Evolutionary conservation across 192 early-diverging fungal species (phyloP), one percentile per base, ranked within the genome.

Genomic region (Haplosporangium gracile): DNA sequence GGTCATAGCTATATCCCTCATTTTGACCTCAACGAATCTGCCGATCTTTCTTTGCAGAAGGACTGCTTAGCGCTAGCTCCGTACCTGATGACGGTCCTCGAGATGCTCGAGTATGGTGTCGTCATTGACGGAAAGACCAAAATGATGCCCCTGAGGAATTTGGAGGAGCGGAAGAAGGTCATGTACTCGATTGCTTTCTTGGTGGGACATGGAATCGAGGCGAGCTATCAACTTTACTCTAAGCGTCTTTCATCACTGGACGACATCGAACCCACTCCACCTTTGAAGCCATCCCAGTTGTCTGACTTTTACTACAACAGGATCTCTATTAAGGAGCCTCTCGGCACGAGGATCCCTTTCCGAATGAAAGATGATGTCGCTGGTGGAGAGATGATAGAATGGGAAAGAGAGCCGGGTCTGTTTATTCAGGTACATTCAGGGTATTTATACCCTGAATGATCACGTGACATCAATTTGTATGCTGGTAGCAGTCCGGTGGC

Each of bases 61-160:
- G 75, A 82, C 0, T 68, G 45, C 4, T 22, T 7, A 15, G 49
- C 43, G 26, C 57, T 75, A 13, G 83, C 74, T 5, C 43, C 70
- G 4, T 70, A 85, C 39, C 75, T 85, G 43, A 76, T 85, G 83
- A 78, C 83, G 15, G 57, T 85, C 29, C 70, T 85, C 34, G 83
- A 85, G 74, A 85, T 85, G 77, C 72, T 85, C n/a, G 42, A 74
- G 57, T 85, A 85, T 32, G 81, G 81, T 38, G 45, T 49, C 15
- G 49, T 38, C 4, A 57, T 77, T 13, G 70, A 77, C 10, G 81
- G 81, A 24, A 36, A 32, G 38, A 42, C 63, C 18, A 72, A 75
- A 32, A 43, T 82, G 18, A 7, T n/a, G 34, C 34, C 63, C 6
- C 18, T 82, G 34, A 70, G 40, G 70, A 39, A 77, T 22, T 4